Evolutionary conservation across 305 asterid genomes (phyloP).

Genomic region (Solanum chacoense): DNA sequence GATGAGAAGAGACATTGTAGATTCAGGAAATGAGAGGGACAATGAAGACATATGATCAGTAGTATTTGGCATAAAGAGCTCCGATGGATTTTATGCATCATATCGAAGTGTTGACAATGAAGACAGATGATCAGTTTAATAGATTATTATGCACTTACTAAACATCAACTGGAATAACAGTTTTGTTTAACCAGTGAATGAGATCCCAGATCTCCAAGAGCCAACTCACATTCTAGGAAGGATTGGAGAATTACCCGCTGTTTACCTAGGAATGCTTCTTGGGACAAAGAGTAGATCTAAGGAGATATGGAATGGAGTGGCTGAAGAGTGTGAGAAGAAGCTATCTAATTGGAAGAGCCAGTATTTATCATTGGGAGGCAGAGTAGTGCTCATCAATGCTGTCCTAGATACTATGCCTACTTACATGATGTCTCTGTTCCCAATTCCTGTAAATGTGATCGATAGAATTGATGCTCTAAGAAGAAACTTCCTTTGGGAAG

Average conservation of each 20-base stretch:
- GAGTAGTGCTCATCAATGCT: neutral
- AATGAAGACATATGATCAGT: neutral
- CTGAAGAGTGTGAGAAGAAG: neutral
- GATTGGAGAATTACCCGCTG: neutral
- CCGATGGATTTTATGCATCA: neutral
- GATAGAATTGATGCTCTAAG: neutral
- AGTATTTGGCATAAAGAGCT: neutral
- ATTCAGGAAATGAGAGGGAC: neutral
- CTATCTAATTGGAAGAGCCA: neutral
- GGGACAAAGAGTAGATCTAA: neutral
- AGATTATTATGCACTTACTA: neutral
- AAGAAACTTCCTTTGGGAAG: neutral
- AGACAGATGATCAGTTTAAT: neutral
- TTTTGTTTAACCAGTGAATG: neutral
- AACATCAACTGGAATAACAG: neutral
- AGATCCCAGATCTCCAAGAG: neutral
- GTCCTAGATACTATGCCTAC: neutral
- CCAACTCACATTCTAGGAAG: neutral
- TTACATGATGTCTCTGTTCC: neutral
- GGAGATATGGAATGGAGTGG: neutral
- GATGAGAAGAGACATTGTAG: neutral
- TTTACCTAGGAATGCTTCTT: neutral
- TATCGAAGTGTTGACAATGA: neutral
- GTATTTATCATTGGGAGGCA: neutral
- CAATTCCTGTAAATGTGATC: neutral